Conservation (phyloP, 2,329 filamentous ascomycete genomes). For the Ceratocystis harringtonii region DNA sequence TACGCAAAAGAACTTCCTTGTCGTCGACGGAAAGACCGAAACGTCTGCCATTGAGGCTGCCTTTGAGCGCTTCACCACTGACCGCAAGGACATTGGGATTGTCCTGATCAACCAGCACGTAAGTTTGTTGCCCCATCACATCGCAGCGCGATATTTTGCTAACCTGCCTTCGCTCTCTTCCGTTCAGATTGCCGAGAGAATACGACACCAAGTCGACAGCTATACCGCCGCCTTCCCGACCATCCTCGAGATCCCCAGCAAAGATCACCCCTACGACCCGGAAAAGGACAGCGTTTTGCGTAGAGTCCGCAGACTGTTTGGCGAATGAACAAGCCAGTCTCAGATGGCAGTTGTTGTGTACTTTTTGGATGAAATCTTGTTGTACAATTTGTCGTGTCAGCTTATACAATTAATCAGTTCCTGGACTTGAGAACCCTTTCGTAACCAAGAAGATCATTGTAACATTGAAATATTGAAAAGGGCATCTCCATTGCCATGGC, state of each 20-base stretch:
- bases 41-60: conserved; percentile 73
- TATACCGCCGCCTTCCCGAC: conserved; percentile 95
- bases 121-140: conserved; percentile 22
- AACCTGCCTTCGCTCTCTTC: not conserved
- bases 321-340: conserved; percentile 38
- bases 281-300: conserved; percentile 97
- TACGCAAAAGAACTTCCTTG: conserved; percentile 91
- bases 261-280: conserved; percentile 96
- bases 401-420: not conserved
- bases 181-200: conserved; percentile 73
- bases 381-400: not conserved
- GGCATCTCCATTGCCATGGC: too few relatives aligned
- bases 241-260: conserved; percentile 91
- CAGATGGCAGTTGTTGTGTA: not conserved
- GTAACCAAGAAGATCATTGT: too few relatives aligned
- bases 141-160: not conserved
- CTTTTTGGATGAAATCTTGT: not conserved
- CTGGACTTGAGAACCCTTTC: not conserved
- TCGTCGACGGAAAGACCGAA: conserved; percentile 90
- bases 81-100: conserved; percentile 93
- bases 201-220: conserved; percentile 76
- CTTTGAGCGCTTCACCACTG: conserved; percentile 75
- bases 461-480: too few relatives aligned
- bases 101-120: conserved; percentile 97
- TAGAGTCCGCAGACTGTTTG: conserved; percentile 55